phyloP scores from a whole-genome alignment of 441 rosid species.

The Erodium trifolium region DNA sequence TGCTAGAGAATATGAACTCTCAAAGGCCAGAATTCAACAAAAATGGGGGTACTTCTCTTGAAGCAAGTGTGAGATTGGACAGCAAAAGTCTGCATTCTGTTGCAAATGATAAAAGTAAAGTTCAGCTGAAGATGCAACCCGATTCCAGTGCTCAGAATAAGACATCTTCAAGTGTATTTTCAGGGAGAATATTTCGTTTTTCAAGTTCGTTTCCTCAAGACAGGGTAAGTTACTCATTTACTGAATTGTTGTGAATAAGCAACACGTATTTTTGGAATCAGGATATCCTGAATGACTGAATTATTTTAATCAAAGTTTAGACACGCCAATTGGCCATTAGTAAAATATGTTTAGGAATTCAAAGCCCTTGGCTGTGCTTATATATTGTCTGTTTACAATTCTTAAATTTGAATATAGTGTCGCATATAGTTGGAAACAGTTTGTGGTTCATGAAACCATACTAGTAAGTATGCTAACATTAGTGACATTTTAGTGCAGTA shows the following conservation, averaged over 20 bases:
- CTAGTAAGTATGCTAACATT: background rate
- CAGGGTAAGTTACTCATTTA: slow-evolving; percentile 45
- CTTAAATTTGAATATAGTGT: background rate
- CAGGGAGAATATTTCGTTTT: slow-evolving; percentile 70
- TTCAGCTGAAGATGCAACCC: slow-evolving; percentile 29
- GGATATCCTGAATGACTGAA: background rate
- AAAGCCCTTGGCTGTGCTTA: background rate
- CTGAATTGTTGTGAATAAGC: slow-evolving; percentile 2
- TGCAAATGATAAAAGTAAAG: slow-evolving; percentile 29
- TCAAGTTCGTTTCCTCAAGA: slow-evolving; percentile 73
- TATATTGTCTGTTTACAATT: background rate
- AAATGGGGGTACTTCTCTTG: slow-evolving; percentile 26
- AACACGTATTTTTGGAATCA: slow-evolving; percentile 10
- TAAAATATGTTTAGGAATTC: background rate
- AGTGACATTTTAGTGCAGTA: background rate
- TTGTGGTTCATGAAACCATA: background rate
- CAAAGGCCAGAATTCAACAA: slow-evolving; percentile 29
- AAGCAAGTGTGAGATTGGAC: slow-evolving; percentile 29
- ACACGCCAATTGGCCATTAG: slow-evolving; percentile 2
- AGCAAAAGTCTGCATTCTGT: slow-evolving; percentile 27
- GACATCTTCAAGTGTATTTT: slow-evolving; percentile 47
- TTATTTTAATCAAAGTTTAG: background rate
- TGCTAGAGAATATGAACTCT: slow-evolving; percentile 26
- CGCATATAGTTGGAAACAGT: background rate
- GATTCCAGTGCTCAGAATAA: slow-evolving; percentile 32